Evolutionary conservation across 148 eudicot genomes (phyloP), one percentile per base, ranked within the genome.

Genomic region (Vaccinium darrowii): DNA sequence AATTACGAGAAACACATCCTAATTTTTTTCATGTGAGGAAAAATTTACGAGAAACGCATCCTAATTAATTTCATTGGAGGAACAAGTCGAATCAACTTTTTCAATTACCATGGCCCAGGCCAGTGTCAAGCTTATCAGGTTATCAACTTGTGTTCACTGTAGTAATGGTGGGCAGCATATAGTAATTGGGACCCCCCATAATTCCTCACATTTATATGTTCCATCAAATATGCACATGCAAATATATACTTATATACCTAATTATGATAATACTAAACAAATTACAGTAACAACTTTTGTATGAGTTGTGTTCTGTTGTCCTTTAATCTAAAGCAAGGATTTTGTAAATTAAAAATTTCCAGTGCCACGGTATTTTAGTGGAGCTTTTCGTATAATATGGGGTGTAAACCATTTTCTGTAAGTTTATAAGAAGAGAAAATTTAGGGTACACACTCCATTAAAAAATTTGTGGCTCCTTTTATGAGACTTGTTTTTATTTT

Each of bases 71-170:
- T 25, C 13, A 9, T 69, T 13, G 0, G 74, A 12, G 74, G 74
- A 69, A 69, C 74, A 69, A 39, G 23, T 76, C 52, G 30, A 76
- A 76, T 76, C 78, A 69, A 69, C 25, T 47, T 76, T 36, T 47
- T 43, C 6, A 4, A 43, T 43, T 76, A 47, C 78, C 8, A 21
- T n/a, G 54, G 78, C 52, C 25, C 25, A 30, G 58, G 25, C 9
- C 25, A 49, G 54, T 25, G 53, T 30, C 19, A 21, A 81, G 75
- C 75, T 62, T 81, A 81, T 81, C 83, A 0, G 11, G 8, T 63
- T 49, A 50, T 15, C 84, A 81, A 65, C 76, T 81, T 49, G 57
- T 23, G 83, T 81, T 51, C 39, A 81, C 84, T 81, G 84, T 81
- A 63, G 75, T 53, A 43, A 47, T 81, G 84, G 84, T 25, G 43